Conservation (phyloP, 768 basidiomycete species). For the Pluteus cervinus region DNA sequence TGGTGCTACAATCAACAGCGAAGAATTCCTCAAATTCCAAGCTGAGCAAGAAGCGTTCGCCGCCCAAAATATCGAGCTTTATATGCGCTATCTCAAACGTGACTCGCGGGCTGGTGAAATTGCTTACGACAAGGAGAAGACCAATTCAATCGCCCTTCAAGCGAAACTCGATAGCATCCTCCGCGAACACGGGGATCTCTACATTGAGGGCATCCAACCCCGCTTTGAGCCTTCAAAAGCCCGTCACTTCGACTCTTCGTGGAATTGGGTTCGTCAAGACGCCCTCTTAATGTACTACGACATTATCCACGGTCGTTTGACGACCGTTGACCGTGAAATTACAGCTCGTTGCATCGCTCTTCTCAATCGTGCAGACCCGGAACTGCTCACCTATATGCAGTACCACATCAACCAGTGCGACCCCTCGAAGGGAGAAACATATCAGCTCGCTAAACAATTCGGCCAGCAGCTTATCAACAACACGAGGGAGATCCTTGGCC, state of each 20-base stretch:
- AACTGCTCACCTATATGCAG: conserved; percentile 91
- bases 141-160: conserved; percentile 65
- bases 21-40: conserved; percentile 97
- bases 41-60: conserved; percentile 90
- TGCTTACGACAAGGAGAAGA: conserved; percentile 83
- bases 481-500: conserved; percentile 74
- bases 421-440: conserved; percentile 80
- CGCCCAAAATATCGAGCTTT: conserved; percentile 88
- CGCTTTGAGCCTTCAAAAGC: conserved; percentile 94
- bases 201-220: conserved; percentile 93
- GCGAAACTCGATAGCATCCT: conserved; percentile 82
- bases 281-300: conserved; percentile 97
- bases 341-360: conserved; percentile 96
- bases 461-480: conserved; percentile 95
- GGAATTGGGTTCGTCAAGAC: conserved; percentile 99
- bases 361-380: conserved; percentile 95
- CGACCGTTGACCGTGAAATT: conserved; percentile 92
- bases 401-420: conserved; percentile 86
- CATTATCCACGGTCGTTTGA: conserved; percentile 93
- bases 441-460: conserved; percentile 94
- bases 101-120: conserved; percentile 93
- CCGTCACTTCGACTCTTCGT: conserved; percentile 96
- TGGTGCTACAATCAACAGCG: conserved; percentile 94
- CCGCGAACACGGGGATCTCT: conserved; percentile 88
- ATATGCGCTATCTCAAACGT: conserved; percentile 93